phyloP scores from a whole-genome alignment of 352 stramenopile genomes.

The Pythium chondricola region DNA sequence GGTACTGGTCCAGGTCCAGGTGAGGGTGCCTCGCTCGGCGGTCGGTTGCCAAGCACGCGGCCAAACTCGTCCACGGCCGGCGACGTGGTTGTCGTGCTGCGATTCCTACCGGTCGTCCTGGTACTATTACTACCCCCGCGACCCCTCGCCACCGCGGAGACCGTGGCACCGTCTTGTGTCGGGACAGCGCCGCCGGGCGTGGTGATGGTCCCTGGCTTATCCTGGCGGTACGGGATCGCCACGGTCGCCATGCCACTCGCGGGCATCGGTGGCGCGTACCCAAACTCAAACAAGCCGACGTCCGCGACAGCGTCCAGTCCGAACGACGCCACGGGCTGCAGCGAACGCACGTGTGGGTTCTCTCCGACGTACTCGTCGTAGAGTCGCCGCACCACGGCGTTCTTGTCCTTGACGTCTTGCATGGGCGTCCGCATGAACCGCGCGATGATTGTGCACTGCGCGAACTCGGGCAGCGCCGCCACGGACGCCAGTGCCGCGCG shows the following conservation, averaged over 20 bases:
- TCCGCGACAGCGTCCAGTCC: conserved; percentile 40
- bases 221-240: conserved; percentile 46
- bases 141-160: background rate
- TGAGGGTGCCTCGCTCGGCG: background rate
- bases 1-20: background rate
- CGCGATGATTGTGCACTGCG: conserved; percentile 62
- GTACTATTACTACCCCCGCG: too few species aligned
- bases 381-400: conserved; percentile 66
- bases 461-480: conserved; percentile 63
- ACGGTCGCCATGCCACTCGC: conserved; percentile 37
- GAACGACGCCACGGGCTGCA: conserved; percentile 44
- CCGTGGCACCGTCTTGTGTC: background rate
- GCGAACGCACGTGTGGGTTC: conserved; percentile 45
- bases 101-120: too few species aligned
- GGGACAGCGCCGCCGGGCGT: conserved; percentile 1
- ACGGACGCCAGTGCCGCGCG: conserved; percentile 61
- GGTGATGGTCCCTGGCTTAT: conserved; percentile 23
- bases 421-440: conserved; percentile 61
- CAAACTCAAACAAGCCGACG: conserved; percentile 50
- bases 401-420: conserved; percentile 67
- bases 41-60: conserved; percentile 23
- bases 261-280: conserved; percentile 67
- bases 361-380: conserved; percentile 69
- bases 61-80: conserved; percentile 55
- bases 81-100: background rate